Evolutionary conservation across 495 filamentous ascomycete genomes (phyloP), one percentile per base, ranked within the genome.

Genomic region (Tirmania nivea): DNA sequence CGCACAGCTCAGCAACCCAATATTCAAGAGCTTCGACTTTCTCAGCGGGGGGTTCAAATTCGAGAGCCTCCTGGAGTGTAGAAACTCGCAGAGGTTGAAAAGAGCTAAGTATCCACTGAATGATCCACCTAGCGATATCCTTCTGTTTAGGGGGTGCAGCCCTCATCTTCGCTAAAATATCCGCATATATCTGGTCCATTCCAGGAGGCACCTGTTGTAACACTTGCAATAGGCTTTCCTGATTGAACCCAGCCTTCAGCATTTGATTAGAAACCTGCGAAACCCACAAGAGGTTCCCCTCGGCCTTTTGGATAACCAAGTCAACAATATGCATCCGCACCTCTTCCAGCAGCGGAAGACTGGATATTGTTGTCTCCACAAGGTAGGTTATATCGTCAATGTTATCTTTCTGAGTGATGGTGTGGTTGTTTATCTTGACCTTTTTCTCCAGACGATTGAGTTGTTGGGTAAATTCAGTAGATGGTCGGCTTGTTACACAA

Each of bases 121-220:
- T 50, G 10, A 71, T 63, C 3, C 48, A 58, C 3, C 10, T 50
- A 8, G 65, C 65, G 6, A 72, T 50, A 8, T 34, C 34, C 19
- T 55, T 55, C 47, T 70, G 57, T 1, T 55, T 35, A 16, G 54
- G 0, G 25, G 56, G 52, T 0, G 55, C 58, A 17, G 49, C 36
- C 0, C 60, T 35, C 31, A 71, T 60, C 1, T 62, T 54, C 1
- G 49, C 51, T 6, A 59, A 63, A 65, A 70, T 71, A 0, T 69
- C 66, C 12, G 60, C 25, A 52, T 70, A 72, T 5, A 73, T 19
- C 0, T 56, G 54, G 25, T 70, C 66, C 69, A 72, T 70, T 3
- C 62, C 70, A 20, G 53, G 48, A 2, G 70, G 71, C 1, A 71
- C 48, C 17, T 70, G 56, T 12, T 67, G 21, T 5, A 73, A 59